These are phyloP conservation scores for Venturia effusa DNA, from an alignment of 2,329 filamentous ascomycete species.

Conservation along the genomic window DNA sequence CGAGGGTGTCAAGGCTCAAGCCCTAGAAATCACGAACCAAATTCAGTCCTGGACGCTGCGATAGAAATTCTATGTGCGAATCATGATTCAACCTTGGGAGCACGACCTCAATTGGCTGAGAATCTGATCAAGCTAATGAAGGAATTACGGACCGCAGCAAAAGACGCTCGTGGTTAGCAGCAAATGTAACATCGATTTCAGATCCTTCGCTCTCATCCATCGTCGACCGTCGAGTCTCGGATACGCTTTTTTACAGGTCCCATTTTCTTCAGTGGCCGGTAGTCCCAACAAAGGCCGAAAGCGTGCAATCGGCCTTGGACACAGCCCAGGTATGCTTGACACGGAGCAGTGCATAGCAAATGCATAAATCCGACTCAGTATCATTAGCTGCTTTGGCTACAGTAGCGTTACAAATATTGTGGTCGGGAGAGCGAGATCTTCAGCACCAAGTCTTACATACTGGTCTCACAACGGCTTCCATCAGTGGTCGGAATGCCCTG, in stretches of 20 bases:
- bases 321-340: not conserved
- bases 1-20: slow-evolving; percentile 34
- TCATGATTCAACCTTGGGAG: slow-evolving; percentile 22
- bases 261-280: too few species aligned
- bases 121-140: slow-evolving; percentile 55
- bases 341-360: not conserved
- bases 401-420: not conserved
- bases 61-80: slow-evolving; percentile 47
- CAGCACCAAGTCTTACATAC: too few species aligned
- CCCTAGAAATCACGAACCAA: slow-evolving; percentile 33
- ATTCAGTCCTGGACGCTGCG: slow-evolving; percentile 47
- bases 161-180: not conserved
- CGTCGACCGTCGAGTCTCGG: too few species aligned
- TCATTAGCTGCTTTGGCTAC: not conserved
- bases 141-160: slow-evolving; percentile 44
- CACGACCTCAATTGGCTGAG: slow-evolving; percentile 51
- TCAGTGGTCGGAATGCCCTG: slow-evolving; percentile 12
- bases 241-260: too few species aligned
- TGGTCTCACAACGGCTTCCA: slow-evolving; percentile 14
- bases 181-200: not conserved
- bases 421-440: too few species aligned
- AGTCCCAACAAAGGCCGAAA: too few species aligned
- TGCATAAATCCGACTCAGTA: too few species aligned
- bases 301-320: too few species aligned
- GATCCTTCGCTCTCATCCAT: too few species aligned